Percentiles rank a stretch among this genome's conserved stretches.
Conservation (phyloP, 2,329 filamentous ascomycete species). For the Elsinoe arachidis region DNA sequence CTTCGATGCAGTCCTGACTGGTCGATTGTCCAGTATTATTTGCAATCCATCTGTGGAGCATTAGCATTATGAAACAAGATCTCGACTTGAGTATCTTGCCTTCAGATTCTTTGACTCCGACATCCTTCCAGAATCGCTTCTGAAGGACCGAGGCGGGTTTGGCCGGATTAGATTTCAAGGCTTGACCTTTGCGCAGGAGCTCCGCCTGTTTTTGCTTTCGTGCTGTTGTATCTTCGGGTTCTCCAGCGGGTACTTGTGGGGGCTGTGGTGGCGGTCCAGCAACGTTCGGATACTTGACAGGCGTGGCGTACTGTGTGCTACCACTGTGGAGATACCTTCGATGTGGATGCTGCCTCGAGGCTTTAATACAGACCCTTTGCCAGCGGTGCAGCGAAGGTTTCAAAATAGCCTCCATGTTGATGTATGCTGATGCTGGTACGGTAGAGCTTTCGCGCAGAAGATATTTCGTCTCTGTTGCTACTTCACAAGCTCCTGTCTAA, state of each 20-base stretch:
- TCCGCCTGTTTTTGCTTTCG: conserved; percentile 44
- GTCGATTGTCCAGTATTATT: conserved; percentile 67
- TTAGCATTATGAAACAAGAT: conserved; percentile 13
- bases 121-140: conserved; percentile 85
- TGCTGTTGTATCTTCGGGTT: conserved; percentile 40
- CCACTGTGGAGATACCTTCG: conserved; percentile 34
- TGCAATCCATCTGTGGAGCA: conserved; percentile 43
- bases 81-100: conserved; percentile 37
- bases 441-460: no score
- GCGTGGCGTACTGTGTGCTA: conserved; percentile 40
- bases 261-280: conserved; percentile 52
- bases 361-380: neutral
- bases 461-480: no score
- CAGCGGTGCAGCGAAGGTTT: neutral
- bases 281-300: conserved; percentile 49
- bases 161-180: conserved; percentile 33
- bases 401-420: neutral
- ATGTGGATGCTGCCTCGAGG: neutral
- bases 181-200: conserved; percentile 38
- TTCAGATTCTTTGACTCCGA: conserved; percentile 57
- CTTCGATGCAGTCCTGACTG: conserved; percentile 70
- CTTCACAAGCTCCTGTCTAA: no score
- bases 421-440: neutral
- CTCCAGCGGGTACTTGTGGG: conserved; percentile 41
- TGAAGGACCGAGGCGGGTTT: conserved; percentile 45